These are phyloP conservation scores for Coemansia erecta DNA, from an alignment of 192 early-diverging fungal genomes.

Conservation along the genomic window DNA sequence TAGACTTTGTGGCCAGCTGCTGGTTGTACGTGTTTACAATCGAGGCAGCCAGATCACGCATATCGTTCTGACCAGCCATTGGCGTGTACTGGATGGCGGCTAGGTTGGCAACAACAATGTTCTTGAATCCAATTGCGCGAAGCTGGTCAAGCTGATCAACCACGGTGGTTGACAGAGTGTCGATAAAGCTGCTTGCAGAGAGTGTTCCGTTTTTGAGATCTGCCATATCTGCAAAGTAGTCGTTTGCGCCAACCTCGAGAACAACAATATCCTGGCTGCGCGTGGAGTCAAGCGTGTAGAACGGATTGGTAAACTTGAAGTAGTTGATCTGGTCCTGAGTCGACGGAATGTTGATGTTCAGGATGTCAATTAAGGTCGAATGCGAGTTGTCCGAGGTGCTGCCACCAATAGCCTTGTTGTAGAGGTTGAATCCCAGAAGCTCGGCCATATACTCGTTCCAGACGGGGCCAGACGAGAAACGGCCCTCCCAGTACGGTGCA, in stretches of 20 bases:
- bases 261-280: slow-evolving; percentile 22
- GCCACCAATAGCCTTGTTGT: slow-evolving; percentile 40
- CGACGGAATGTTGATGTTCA: slow-evolving; percentile 24
- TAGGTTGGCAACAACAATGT: slow-evolving; percentile 29
- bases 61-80: slow-evolving; percentile 1
- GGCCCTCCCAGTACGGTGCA: slow-evolving; percentile 34
- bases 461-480: slow-evolving; percentile 29
- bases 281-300: slow-evolving; percentile 10
- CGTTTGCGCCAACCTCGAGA: slow-evolving; percentile 33
- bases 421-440: slow-evolving; percentile 17
- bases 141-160: slow-evolving; percentile 31
- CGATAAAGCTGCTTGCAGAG: slow-evolving; percentile 12
- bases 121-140: slow-evolving; percentile 26
- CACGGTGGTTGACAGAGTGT: slow-evolving; percentile 13
- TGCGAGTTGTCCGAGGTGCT: slow-evolving; percentile 23
- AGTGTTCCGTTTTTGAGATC: slow-evolving; percentile 4
- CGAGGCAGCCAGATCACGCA: background rate
- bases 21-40: slow-evolving; percentile 13
- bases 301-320: slow-evolving; percentile 25
- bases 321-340: slow-evolving; percentile 39
- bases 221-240: slow-evolving; percentile 21
- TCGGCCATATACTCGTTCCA: slow-evolving; percentile 38
- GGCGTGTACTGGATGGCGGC: slow-evolving; percentile 40
- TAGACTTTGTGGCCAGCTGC: slow-evolving; percentile 13
- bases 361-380: slow-evolving; percentile 14